Evolutionary conservation across 495 filamentous ascomycete species (phyloP).

Genomic region (Aspergillus heteromorphus): DNA sequence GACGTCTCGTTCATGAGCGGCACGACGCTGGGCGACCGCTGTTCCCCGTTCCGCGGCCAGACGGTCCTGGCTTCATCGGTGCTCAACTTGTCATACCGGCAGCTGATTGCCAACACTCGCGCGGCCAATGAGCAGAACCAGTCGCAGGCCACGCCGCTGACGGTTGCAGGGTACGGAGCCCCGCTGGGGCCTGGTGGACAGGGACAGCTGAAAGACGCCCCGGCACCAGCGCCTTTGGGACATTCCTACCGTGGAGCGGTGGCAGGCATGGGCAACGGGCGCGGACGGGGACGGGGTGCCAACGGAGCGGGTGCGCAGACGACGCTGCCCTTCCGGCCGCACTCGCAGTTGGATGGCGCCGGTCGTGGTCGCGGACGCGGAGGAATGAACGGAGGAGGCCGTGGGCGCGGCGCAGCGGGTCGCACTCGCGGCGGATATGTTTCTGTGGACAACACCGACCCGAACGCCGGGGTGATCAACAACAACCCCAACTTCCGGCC

Average conservation of each 20-base stretch:
- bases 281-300: conserved; percentile 33
- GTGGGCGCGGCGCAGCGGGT: conserved; percentile 26
- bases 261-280: conserved; percentile 35
- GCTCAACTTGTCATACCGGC: conserved; percentile 78
- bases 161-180: conserved; percentile 54
- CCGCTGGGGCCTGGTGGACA: conserved; percentile 53
- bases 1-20: conserved; percentile 95
- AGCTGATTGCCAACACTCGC: conserved; percentile 70
- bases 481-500: conserved; percentile 52
- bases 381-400: conserved; percentile 17
- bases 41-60: conserved; percentile 92
- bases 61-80: conserved; percentile 79
- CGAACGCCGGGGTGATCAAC: conserved; percentile 43
- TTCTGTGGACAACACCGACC: conserved; percentile 44
- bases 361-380: conserved; percentile 23
- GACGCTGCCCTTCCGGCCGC: conserved; percentile 33
- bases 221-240: conserved; percentile 60
- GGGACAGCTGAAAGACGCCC: conserved; percentile 63
- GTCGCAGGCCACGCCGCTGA: conserved; percentile 47
- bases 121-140: conserved; percentile 58
- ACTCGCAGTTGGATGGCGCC: conserved; percentile 21
- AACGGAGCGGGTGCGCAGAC: conserved; percentile 35
- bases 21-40: conserved; percentile 80
- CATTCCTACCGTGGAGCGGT: conserved; percentile 71
- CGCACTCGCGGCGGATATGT: conserved; percentile 46